A percentile compares a stretch with the other conserved stretches of the same genome.
phyloP scores from a whole-genome alignment of 805 yeast genomes.

The Cyberlindnera xylosilytica region DNA sequence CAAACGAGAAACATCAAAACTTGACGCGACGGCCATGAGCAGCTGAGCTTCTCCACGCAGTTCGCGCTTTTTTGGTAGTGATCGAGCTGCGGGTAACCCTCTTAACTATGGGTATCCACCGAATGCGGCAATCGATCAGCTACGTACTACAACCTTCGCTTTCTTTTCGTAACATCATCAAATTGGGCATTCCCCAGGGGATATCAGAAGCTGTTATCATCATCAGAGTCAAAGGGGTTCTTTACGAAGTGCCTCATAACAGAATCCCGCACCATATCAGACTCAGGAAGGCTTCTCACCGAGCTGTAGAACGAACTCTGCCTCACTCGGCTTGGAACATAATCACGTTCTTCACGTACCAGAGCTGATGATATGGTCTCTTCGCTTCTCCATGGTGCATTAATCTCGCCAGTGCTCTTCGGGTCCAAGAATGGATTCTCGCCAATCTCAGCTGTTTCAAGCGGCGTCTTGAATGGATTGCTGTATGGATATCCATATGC shows the following conservation, averaged over 20 bases:
- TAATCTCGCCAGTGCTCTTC: background rate
- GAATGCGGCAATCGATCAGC: background rate
- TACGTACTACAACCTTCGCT: background rate
- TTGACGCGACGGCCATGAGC: no score
- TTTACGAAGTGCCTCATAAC: no score
- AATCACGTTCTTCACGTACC: background rate
- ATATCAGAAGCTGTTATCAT: background rate
- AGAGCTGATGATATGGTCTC: background rate
- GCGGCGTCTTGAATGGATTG: slow-evolving; percentile 11
- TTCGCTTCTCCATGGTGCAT: background rate
- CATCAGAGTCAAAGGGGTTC: background rate
- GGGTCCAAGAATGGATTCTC: no score
- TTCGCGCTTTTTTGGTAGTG: no score
- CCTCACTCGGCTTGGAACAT: background rate
- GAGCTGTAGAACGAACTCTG: slow-evolving; percentile 5
- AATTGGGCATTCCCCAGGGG: no score
- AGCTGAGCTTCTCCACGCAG: no score
- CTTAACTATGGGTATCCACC: background rate
- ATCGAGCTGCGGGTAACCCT: background rate
- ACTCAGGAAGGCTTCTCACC: background rate
- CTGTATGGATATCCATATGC: slow-evolving; percentile 22
- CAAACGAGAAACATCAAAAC: no score
- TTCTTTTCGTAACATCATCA: no score
- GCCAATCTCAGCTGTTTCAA: no score
- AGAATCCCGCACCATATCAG: no score